Base-by-base conservation (phyloP, 2,329 filamentous ascomycete species). In the Setomelanomma holmii region DNA sequence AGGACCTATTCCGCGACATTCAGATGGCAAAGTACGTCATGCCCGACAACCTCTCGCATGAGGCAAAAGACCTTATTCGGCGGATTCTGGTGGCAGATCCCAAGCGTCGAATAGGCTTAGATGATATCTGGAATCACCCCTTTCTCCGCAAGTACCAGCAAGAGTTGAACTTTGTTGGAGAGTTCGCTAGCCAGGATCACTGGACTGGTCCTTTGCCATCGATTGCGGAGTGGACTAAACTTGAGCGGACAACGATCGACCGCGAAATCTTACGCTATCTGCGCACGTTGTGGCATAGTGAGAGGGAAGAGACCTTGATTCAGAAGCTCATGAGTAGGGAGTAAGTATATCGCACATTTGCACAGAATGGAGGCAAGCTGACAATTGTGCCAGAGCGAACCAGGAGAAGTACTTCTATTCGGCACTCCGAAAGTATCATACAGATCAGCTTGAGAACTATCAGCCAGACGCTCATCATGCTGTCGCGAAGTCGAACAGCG, bases 331-430 rank as follows among this genome's bases (percentile, higher is more conserved):
- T 79, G 46, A 78, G 73, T 60, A 66, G 74, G 38, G 78, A 81
- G 63, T 76, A 72, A 72, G 73, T 62, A 17, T 27, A 11, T 6
- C 14, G 12, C 23, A 19, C 6, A 4, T 4, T 19, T 17, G 5
- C 11, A 22, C 21, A 38, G 22, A 6, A 1, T 10, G 19, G 17
- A 40, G n/a, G n/a, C 47, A 47, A 36, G 49, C 47, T 55, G 35
- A 50, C n/a, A 24, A 36, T 40, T 35, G n/a, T 35, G n/a, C 27
- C 53, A 93, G 89, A 58, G 80, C 85, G 4, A 98, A 96, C 59
- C 91, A 96, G 49, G 92, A 97, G 70, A 96, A 96, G 69, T 83
- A 93, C 61, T 97, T 98, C 74, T 99, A 98, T 74, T 89, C 87
- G 75, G 84, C 96, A 17, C 82, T 99, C 6, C 77, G 89, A 59